These are phyloP conservation scores for Rhizopogon sp. DNA, from an alignment of 768 basidiomycete genomes.

Conservation along the genomic window DNA sequence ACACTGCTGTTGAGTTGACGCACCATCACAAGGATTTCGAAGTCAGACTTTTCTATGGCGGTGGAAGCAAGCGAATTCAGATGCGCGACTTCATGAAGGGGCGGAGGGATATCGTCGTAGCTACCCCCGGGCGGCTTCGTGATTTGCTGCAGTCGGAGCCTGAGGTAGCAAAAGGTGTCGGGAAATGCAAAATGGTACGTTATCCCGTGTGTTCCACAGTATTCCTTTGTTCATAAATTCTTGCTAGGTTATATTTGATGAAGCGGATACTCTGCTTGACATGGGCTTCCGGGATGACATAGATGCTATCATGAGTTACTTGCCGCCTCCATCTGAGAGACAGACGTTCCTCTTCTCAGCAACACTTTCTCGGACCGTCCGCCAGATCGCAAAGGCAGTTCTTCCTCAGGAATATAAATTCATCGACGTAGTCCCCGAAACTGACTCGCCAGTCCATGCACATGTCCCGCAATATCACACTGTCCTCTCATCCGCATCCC, in stretches of 20 bases:
- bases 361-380: constrained; percentile 70
- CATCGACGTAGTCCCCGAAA: constrained; percentile 66
- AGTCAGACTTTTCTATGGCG: constrained; percentile 76
- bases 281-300: constrained; percentile 92
- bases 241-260: constrained; percentile 79
- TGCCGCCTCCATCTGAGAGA: constrained; percentile 61
- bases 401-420: constrained; percentile 59
- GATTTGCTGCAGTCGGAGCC: constrained; percentile 64
- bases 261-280: constrained; percentile 86
- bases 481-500: constrained; percentile 52
- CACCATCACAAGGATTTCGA: constrained; percentile 57
- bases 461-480: constrained; percentile 84
- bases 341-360: constrained; percentile 93
- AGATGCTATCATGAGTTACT: constrained; percentile 56
- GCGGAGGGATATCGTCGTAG: constrained; percentile 78
- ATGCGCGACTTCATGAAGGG: constrained; percentile 60
- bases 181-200: constrained; percentile 55
- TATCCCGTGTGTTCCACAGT: background rate
- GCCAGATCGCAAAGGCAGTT: constrained; percentile 58
- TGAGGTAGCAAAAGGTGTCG: constrained; percentile 47
- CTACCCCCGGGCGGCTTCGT: constrained; percentile 83
- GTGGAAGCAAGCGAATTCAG: constrained; percentile 61
- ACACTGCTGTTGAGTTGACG: constrained; percentile 68
- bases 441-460: constrained; percentile 52
- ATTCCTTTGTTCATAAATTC: constrained; percentile 4